Base-by-base conservation (phyloP, 2,329 filamentous ascomycete genomes). In the Elsinoe fawcettii region DNA sequence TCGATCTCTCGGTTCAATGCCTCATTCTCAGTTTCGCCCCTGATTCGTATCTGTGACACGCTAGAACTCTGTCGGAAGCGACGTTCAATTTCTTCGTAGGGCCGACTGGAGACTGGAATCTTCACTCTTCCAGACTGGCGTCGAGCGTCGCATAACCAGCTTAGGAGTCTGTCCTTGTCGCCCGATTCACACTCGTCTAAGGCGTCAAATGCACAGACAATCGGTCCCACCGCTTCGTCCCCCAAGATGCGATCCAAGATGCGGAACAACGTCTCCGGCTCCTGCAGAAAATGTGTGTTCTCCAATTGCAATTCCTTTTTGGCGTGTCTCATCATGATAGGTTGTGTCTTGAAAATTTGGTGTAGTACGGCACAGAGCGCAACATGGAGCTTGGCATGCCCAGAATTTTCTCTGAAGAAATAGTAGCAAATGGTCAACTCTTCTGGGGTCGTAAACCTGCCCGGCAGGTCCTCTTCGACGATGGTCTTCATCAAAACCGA, bases 341-440 rank as follows among this genome's bases (percentile, higher is more conserved):
- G 63, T 37, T 62, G 59, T 8, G 61, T 34, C 6, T 23, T 55
- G 55, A 73, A 73, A 1, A 74, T 60, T 53, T 75, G 70, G 62
- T 73, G 70, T 0, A 74, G 64, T 9, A 74, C 23, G 6, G 69
- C 66, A 39, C 67, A 73, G 1, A 75, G 43, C 3, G 69, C 71
- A 5, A 20, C 63, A 8, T 59, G 37, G 39, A 69, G 32, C 39
- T 55, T 61, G 20, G 69, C 66, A 54, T 74, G 68, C 1, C 67
- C 62, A 0, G 67, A 61, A 44, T 72, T 69, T 30, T 72, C 69
- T 49, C 72, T 70, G 58, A 72, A 73, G 61, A 74, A 74, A 22
- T 20, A 51, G n/a, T 51, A 51, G 8, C 22, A 51, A 7, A 51
- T 51, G 3, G 18, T 30, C 3, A n/a, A n/a, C 3, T 32, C 12